These are phyloP conservation scores for Boletellus deceptivus DNA, from an alignment of 1,284 basidiomycete species.

Conservation along the genomic window DNA sequence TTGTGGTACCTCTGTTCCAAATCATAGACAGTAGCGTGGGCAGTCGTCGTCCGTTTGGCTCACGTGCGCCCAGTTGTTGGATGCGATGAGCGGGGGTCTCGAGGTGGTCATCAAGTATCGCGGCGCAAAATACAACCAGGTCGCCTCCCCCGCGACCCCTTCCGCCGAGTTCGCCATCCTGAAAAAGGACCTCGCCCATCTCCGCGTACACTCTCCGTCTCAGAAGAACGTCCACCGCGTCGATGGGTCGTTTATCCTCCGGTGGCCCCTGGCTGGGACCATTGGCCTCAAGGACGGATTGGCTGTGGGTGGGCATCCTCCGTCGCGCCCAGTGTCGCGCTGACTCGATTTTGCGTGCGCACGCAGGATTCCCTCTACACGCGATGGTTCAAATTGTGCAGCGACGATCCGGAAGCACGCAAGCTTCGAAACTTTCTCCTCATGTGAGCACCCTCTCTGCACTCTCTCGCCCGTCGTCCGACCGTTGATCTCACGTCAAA, in stretches of 20 bases:
- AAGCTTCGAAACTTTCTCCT: conserved; percentile 26
- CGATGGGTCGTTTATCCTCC: conserved; percentile 23
- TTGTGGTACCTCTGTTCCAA: too few relatives aligned
- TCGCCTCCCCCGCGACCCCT: conserved; percentile 9
- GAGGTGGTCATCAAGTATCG: conserved; percentile 25
- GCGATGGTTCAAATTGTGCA: conserved; percentile 27
- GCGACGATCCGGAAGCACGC: conserved; percentile 22
- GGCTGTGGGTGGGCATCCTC: conserved; percentile 10
- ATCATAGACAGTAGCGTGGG: too few relatives aligned
- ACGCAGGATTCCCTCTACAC: conserved; percentile 19
- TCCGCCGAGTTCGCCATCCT: conserved; percentile 29
- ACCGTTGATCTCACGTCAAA: conserved; percentile 9
- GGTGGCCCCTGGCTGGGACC: conserved; percentile 19
- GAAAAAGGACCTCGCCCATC: conserved; percentile 26
- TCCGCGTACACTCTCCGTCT: conserved; percentile 27
- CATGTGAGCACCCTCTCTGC: conserved; percentile 18
- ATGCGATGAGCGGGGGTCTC: conserved; percentile 22
- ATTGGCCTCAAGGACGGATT: conserved; percentile 2
- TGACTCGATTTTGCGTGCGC: not conserved
- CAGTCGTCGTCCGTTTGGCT: too few relatives aligned
- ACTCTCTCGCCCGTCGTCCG: not conserved
- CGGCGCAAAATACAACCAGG: conserved; percentile 14
- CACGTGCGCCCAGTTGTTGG: not conserved
- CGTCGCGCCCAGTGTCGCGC: not conserved
- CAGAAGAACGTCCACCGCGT: conserved; percentile 24